Percentiles rank a stretch among this genome's conserved stretches.
These are phyloP conservation scores for Evansstolkia leycettana DNA, from an alignment of 495 filamentous ascomycete genomes.

Conservation along the genomic window DNA sequence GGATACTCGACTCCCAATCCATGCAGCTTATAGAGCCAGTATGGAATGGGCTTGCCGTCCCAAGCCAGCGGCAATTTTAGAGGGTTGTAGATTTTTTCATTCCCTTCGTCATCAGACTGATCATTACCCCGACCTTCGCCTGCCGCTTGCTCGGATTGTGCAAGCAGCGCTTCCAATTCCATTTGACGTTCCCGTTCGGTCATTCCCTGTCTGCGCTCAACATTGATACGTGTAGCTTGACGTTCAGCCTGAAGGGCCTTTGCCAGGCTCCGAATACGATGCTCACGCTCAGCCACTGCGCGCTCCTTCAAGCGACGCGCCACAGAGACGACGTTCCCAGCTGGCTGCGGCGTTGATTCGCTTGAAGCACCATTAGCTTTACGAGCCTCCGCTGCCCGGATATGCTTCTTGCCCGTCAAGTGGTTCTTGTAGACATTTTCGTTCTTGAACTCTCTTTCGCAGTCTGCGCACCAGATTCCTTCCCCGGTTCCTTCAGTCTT, in stretches of 20 bases:
- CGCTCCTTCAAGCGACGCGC: conserved; percentile 66
- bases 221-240: conserved; percentile 77
- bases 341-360: conserved; percentile 11
- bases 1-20: conserved; percentile 89
- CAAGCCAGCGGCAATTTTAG: conserved; percentile 90
- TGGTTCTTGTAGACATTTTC: conserved; percentile 89
- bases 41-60: conserved; percentile 98
- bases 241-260: conserved; percentile 66
- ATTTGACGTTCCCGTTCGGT: conserved; percentile 88
- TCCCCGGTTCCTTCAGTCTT: conserved; percentile 50
- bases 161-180: conserved; percentile 80
- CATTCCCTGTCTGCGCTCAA: conserved; percentile 90
- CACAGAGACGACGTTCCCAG: conserved; percentile 17
- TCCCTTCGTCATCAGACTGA: conserved; percentile 50
- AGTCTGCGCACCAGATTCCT: conserved; percentile 76
- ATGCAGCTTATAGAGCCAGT: conserved; percentile 96
- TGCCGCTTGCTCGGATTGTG: conserved; percentile 35
- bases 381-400: conserved; percentile 58
- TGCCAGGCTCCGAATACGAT: conserved; percentile 64
- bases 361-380: conserved; percentile 27
- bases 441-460: conserved; percentile 90
- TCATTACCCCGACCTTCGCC: conserved; percentile 42
- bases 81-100: conserved; percentile 90
- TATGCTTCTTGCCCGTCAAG: conserved; percentile 82
- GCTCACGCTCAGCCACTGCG: conserved; percentile 81